Percentiles rank a stretch among this genome's conserved stretches.
These are phyloP conservation scores for Termitomyces sp. DNA, from an alignment of 768 basidiomycete species.

Conservation along the genomic window DNA sequence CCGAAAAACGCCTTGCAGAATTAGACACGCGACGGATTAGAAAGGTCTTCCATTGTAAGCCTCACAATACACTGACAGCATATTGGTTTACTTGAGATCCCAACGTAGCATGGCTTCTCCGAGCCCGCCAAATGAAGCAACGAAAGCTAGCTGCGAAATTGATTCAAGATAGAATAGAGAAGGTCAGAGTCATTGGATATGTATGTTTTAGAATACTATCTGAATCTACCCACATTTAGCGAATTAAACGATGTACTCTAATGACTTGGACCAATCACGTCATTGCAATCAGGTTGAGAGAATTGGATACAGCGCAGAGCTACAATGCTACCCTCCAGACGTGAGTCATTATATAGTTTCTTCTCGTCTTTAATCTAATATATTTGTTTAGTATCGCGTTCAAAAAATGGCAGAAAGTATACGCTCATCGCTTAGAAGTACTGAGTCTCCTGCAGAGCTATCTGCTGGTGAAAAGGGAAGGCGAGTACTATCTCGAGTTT, in stretches of 20 bases:
- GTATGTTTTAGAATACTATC: background rate
- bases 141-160: constrained; percentile 37
- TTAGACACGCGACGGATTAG: constrained; percentile 32
- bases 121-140: constrained; percentile 30
- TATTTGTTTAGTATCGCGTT: constrained; percentile 42
- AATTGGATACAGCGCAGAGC: constrained; percentile 56
- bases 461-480: constrained; percentile 74
- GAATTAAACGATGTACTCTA: constrained; percentile 42
- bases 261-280: constrained; percentile 66
- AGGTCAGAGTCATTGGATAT: constrained; percentile 25
- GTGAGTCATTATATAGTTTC: constrained; percentile 19
- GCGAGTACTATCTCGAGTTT: constrained; percentile 25
- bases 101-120: constrained; percentile 41
- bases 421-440: constrained; percentile 61
- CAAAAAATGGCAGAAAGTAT: constrained; percentile 62
- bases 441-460: constrained; percentile 81
- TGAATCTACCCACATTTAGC: constrained; percentile 30
- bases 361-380: constrained; percentile 1
- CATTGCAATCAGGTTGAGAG: constrained; percentile 67
- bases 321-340: constrained; percentile 24
- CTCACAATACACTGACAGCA: background rate
- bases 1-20: constrained; percentile 37
- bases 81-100: background rate
- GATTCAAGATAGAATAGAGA: constrained; percentile 31
- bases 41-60: constrained; percentile 15